Evolutionary conservation across 306 rosid species (phyloP), one percentile per base, ranked within the genome.

Genomic region (Gillenia trifoliata): DNA sequence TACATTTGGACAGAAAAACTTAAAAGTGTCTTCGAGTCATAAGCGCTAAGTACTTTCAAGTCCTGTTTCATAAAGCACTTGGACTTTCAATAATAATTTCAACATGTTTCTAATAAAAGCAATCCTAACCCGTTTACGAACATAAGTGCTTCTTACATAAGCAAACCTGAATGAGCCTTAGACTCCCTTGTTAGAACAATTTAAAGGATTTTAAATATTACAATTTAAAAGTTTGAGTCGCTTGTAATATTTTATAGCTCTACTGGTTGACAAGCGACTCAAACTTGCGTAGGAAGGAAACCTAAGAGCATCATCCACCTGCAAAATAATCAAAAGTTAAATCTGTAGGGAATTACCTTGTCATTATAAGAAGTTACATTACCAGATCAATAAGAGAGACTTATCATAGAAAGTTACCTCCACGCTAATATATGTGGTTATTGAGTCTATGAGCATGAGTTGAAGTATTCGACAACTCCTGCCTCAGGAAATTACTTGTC

Each of bases 291-390:
- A 75, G 54, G 60, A 71, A n/a, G 93, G 91, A 82, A 87, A 87
- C 72, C 62, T 80, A 25, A 93, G 88, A 72, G 82, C 87, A 22
- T 84, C 83, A 11, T 77, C 85, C 43, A 83, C 89, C 98, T 93
- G 72, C n/a, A 74, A 64, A 72, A 34, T 33, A 26, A 47, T 56
- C 56, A 75, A 69, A 74, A 33, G 79, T 74, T 30, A 10, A 78
- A n/a, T 75, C 19, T 59, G 62, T 36, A n/a, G n/a, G n/a, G 66
- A 71, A 20, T 49, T 30, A 63, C 34, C 11, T 50, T 76, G 63
- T 8, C 29, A 67, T 25, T 41, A 49, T 25, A 57, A 13, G 41
- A 29, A 64, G 15, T 23, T 34, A 64, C 22, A 55, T 30, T 20
- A 75, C 66, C 26, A 61, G 43, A 72, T 59, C 1, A 31, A 38